Evolutionary conservation across 345 rosid species (phyloP).

Genomic region (Pelargonium nanum): DNA sequence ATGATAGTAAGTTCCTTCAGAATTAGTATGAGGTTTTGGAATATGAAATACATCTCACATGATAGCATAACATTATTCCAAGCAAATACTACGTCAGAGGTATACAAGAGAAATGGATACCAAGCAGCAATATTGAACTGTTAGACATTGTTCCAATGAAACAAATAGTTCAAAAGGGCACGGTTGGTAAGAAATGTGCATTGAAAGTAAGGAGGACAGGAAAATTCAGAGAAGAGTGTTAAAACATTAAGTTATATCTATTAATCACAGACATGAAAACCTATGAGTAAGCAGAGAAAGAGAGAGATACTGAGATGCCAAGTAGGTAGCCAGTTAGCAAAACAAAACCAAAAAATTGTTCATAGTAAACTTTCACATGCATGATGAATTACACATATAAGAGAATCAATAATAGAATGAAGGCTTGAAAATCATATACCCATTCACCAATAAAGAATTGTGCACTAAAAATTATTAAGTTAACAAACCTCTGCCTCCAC

Average conservation of each 20-base stretch:
- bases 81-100: background rate
- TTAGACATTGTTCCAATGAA: too few species aligned
- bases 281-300: background rate
- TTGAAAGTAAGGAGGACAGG: too few species aligned
- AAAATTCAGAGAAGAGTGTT: too few species aligned
- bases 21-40: too few species aligned
- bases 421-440: background rate
- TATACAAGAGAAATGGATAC: background rate
- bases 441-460: background rate
- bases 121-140: too few species aligned
- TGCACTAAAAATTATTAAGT: background rate
- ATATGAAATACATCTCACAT: too few species aligned
- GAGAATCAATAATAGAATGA: background rate
- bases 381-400: background rate
- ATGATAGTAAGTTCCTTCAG: background rate
- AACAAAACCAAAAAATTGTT: background rate
- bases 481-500: slow-evolving; percentile 79
- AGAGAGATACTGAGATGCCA: background rate
- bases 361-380: background rate
- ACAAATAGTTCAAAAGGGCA: too few species aligned
- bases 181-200: too few species aligned
- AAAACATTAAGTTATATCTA: too few species aligned
- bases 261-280: too few species aligned
- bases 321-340: slow-evolving; percentile 1
- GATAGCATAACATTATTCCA: background rate